Evolutionary conservation across 306 rosid species (phyloP).

Genomic region (Prunus mume): DNA sequence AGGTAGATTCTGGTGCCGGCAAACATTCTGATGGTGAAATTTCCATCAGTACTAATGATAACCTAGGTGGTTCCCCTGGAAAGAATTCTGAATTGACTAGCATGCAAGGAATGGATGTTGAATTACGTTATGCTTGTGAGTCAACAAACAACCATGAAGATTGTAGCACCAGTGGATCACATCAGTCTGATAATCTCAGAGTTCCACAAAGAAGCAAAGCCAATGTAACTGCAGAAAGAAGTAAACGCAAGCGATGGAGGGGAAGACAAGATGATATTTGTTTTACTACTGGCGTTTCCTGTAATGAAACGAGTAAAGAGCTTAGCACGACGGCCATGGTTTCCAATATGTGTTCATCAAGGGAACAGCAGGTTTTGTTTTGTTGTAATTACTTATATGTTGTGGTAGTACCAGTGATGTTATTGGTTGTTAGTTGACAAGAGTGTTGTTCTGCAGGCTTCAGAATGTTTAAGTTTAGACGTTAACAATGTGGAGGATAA

Average conservation of each 20-base stretch:
- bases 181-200: constrained; percentile 53
- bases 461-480: constrained; percentile 47
- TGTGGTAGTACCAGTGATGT: neutral
- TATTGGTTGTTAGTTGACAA: neutral
- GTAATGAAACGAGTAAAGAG: constrained; percentile 51
- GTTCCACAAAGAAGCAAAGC: constrained; percentile 54
- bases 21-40: constrained; percentile 84
- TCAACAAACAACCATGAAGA: constrained; percentile 62
- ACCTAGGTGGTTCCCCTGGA: constrained; percentile 68
- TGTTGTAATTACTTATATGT: neutral
- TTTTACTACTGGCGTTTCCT: constrained; percentile 41
- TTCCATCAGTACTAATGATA: constrained; percentile 54
- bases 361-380: constrained; percentile 66
- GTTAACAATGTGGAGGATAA: constrained; percentile 54
- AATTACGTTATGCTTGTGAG: constrained; percentile 66
- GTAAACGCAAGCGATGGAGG: constrained; percentile 94
- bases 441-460: constrained; percentile 46
- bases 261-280: constrained; percentile 72
- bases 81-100: constrained; percentile 69
- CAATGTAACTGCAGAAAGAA: constrained; percentile 66
- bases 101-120: constrained; percentile 56
- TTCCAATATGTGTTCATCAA: constrained; percentile 32
- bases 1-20: constrained; percentile 54
- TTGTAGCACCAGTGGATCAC: constrained; percentile 94
- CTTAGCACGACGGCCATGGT: constrained; percentile 39